phyloP scores from a whole-genome alignment of 306 rosid genomes.

The Inga laurina region DNA sequence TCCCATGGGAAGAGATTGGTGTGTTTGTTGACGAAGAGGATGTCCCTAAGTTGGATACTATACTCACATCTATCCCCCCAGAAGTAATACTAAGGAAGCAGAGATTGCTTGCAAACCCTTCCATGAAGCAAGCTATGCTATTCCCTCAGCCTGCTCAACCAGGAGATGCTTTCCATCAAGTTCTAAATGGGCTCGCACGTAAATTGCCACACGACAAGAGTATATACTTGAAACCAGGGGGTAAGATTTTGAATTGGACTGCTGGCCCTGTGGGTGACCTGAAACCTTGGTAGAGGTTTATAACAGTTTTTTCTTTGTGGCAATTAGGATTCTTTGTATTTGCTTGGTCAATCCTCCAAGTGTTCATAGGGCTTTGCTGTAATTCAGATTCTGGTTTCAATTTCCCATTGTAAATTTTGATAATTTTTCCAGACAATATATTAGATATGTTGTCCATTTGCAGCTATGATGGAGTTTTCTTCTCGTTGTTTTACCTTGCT shows the following conservation, averaged over 20 bases:
- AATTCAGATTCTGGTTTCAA: conserved; percentile 33
- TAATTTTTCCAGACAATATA: conserved; percentile 21
- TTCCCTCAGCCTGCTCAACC: conserved; percentile 93
- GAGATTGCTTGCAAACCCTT: conserved; percentile 94
- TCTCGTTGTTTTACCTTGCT: neutral
- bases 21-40: conserved; percentile 83
- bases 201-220: conserved; percentile 74
- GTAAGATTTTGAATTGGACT: conserved; percentile 84
- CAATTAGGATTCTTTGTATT: conserved; percentile 27
- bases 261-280: conserved; percentile 90
- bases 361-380: conserved; percentile 44
- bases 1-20: conserved; percentile 97
- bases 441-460: conserved; percentile 35
- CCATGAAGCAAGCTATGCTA: conserved; percentile 96
- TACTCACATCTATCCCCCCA: conserved; percentile 82
- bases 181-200: conserved; percentile 87
- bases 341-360: conserved; percentile 36
- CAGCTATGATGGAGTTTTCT: neutral
- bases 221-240: conserved; percentile 64
- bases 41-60: conserved; percentile 84
- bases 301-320: conserved; percentile 24
- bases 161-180: conserved; percentile 93
- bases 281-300: conserved; percentile 71
- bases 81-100: conserved; percentile 85
- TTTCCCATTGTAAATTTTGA: conserved; percentile 47